Evolutionary conservation across 371 early-diverging fungal species (phyloP).

Genomic region (Blakeslea trispora): DNA sequence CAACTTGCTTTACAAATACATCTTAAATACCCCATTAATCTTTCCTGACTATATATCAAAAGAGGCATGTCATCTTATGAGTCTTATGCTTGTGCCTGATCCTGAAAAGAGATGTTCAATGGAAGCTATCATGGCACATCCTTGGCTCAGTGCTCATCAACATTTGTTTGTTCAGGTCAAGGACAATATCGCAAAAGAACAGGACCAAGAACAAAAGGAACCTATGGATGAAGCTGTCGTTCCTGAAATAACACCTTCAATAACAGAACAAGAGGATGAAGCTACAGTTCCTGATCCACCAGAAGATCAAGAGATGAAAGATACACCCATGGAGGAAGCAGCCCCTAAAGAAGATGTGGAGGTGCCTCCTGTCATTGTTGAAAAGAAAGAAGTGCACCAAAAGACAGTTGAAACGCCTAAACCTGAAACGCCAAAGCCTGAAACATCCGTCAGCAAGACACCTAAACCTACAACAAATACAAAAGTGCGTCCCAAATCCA

Average conservation of each 20-base stretch:
- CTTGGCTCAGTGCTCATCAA: conserved; percentile 57
- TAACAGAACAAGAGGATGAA: conserved; percentile 15
- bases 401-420: neutral
- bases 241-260: no score
- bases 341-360: conserved; percentile 3
- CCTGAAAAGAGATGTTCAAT: conserved; percentile 87
- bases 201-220: conserved; percentile 4
- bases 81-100: conserved; percentile 91
- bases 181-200: conserved; percentile 1
- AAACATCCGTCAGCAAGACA: conserved; percentile 5
- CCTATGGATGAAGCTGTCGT: no score
- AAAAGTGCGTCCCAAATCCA: conserved; percentile 21
- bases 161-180: conserved; percentile 37
- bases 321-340: conserved; percentile 1
- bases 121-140: conserved; percentile 83
- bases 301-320: neutral
- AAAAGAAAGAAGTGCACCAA: no score
- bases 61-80: conserved; percentile 81
- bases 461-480: conserved; percentile 10
- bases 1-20: conserved; percentile 60
- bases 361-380: neutral
- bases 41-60: conserved; percentile 89
- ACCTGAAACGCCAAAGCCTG: no score
- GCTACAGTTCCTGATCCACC: conserved; percentile 9
- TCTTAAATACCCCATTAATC: conserved; percentile 65